phyloP scores from a whole-genome alignment of 805 yeast species.

The Candida fluviatilis region DNA sequence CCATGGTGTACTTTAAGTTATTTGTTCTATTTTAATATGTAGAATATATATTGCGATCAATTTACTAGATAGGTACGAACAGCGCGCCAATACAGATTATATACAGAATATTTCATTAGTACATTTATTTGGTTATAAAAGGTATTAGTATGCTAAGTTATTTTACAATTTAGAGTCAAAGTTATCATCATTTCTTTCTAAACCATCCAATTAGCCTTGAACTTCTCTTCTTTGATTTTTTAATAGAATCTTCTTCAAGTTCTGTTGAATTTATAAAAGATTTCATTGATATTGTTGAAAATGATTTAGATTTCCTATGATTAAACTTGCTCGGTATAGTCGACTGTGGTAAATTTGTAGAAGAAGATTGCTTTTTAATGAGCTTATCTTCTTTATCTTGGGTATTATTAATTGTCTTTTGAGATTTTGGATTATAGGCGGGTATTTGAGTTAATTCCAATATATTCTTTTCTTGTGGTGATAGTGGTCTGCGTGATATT shows the following conservation, averaged over 20 bases:
- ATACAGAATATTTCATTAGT: no score
- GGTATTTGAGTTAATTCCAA: constrained; percentile 8
- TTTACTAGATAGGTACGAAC: neutral
- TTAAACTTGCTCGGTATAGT: neutral
- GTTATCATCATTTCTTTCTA: constrained; percentile 1
- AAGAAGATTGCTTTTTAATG: neutral
- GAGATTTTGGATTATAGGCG: constrained; percentile 1
- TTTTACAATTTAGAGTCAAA: no score
- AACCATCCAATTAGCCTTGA: constrained; percentile 8
- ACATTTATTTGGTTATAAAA: neutral
- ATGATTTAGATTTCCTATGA: neutral
- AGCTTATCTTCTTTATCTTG: neutral
- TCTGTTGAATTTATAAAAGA: constrained; percentile 5
- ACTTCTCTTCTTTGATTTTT: constrained; percentile 3
- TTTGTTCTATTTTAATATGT: neutral
- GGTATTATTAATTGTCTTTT: neutral
- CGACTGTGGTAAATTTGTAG: neutral
- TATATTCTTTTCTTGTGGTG: constrained; percentile 4
- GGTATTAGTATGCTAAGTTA: neutral
- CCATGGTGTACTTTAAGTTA: no score
- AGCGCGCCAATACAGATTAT: no score
- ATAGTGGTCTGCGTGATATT: constrained; percentile 1
- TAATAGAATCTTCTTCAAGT: neutral
- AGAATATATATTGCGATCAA: neutral
- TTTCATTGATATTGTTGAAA: neutral